Base-by-base conservation (phyloP, 2,329 filamentous ascomycete species). In the Fusarium sambucinum region DNA sequence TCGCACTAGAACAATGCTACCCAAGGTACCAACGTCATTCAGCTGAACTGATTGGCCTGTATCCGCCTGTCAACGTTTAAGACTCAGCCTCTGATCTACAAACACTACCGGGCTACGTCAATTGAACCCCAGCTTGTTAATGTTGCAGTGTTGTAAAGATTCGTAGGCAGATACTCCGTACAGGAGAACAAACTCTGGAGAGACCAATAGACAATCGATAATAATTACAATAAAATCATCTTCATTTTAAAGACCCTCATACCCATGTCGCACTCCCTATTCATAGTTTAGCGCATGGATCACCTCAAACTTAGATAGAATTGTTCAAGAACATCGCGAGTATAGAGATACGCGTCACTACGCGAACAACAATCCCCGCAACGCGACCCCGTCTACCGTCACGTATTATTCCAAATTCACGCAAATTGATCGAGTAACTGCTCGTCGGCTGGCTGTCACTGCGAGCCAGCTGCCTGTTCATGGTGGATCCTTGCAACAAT, bases 211-310 rank as follows among this genome's bases (percentile, higher is more conserved):
- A 45, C 16, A 45, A 38, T 37, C 21, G 33, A 46, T 45, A 53
- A 46, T 27, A 29, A 42, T 47, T 50, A 54, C 38, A 66, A 52
- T 56, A 55, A 64, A 54, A 66, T 50, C 55, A 66, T 23, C 41
- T 48, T 66, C 48, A 66, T 58, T 55, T 63, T 44, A 69, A 35
- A 19, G 30, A 58, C 44, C 48, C 53, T 35, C 51, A 45, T 46
- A 55, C 30, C 61, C 66, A 46, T 62, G 55, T 50, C 38, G 25
- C 57, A 60, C n/a, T 50, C 53, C 53, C 38, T 21, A 21, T 45
- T 45, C 42, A 45, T 45, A 30, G 42, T 30, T 45, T 45, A 10
- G 42, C 42, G 42, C 42, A 29, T 30, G 12, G 42, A 45, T 45
- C n/a, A 5, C 27, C 16, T 45, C n/a, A 30, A 16, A 38, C 38